Base-by-base conservation (phyloP, 805 yeast species). In the Candida corydali region DNA sequence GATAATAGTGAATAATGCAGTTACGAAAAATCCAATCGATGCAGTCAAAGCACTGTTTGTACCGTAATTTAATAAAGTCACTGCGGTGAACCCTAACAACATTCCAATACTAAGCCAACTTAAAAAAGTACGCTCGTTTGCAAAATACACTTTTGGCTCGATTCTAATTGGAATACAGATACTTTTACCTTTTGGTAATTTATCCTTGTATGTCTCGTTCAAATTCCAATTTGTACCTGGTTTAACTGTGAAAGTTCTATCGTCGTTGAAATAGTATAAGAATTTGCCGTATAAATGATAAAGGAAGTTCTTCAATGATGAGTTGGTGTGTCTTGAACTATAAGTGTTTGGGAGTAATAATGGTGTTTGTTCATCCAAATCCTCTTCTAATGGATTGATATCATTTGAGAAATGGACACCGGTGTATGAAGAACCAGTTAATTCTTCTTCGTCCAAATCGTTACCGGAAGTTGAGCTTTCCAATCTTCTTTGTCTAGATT, bases 121-220 rank as follows among this genome's bases (percentile, higher is more conserved):
- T 44, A 93, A 70, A 54, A 81, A 91, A 0, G 98, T 93, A 65
- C 98, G 79, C 61, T 93, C 98, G 17, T 95, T 87, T 5, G 98
- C 98, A 62, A 93, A 93, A 59, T 93, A 93, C n/a, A 93, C 98
- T 65, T 93, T 93, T 40, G 98, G 98, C 63, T 93, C 98, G 25
- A 93, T 89, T 52, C 98, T 77, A 26, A 93, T 94, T 2, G 98
- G 98, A 7, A 93, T 93, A 52, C 88, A 78, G 41, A 93, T 86
- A 30, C 75, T 73, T 61, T 88, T 89, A 2, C 98, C 98, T 28
- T 84, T 79, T 16, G 98, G 98, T 8, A 93, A 84, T 41, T 61
- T 64, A 44, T 81, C 71, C 38, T 50, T 78, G 72, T 61, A 59
- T 6, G 70, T 59, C 26, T 51, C 43, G 49, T 65, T 65, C 50